Conservation (phyloP, 768 basidiomycete genomes). For the Serendipita vermifera region DNA sequence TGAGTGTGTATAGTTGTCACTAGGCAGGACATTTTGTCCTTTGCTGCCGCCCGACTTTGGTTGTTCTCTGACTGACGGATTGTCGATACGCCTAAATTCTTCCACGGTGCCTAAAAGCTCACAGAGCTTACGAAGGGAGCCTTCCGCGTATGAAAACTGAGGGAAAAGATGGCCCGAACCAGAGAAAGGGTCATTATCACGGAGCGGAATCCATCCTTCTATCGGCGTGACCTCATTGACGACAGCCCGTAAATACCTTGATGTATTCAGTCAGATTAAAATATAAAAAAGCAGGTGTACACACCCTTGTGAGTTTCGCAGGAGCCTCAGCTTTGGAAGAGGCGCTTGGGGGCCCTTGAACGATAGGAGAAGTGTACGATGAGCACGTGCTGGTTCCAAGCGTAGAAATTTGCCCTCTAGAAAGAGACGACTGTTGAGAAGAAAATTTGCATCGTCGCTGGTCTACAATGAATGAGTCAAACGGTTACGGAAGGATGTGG, state of each 20-base stretch:
- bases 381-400: slow-evolving; percentile 65
- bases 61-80: too few relatives aligned
- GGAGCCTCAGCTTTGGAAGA: neutral
- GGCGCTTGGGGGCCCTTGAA: slow-evolving; percentile 30
- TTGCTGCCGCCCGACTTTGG: neutral
- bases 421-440: slow-evolving; percentile 53
- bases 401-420: slow-evolving; percentile 54
- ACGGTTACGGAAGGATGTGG: slow-evolving; percentile 4
- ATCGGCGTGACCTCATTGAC: neutral
- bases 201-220: neutral
- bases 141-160: neutral
- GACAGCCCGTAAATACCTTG: neutral
- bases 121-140: neutral
- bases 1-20: too few relatives aligned
- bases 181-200: neutral
- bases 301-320: neutral
- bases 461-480: neutral
- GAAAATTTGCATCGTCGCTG: slow-evolving; percentile 35
- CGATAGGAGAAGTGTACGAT: slow-evolving; percentile 59
- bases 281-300: neutral
- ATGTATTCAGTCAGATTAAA: neutral
- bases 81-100: too few relatives aligned
- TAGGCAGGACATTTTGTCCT: too few relatives aligned
- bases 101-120: neutral
- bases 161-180: neutral